Conservation (phyloP, 371 early-diverging fungal genomes). For the Umbelopsis sp. region DNA sequence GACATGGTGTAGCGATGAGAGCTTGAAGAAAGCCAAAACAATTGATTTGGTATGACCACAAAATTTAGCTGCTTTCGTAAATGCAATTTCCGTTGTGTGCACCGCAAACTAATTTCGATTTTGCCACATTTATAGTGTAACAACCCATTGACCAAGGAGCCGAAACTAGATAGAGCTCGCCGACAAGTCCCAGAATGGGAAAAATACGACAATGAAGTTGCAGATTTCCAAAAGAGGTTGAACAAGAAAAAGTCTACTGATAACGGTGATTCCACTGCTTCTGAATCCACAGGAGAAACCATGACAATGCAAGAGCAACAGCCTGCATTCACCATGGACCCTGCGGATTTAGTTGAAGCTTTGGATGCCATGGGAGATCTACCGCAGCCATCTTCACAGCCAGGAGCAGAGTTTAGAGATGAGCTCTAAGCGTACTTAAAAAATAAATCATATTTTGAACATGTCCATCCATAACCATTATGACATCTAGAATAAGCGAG, state of each 20-base stretch:
- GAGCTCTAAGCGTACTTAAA: neutral
- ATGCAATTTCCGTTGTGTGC: too few species aligned
- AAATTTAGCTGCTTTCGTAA: neutral
- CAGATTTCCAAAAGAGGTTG: conserved; percentile 40
- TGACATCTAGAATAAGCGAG: neutral
- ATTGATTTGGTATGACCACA: conserved; percentile 87
- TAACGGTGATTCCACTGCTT: neutral
- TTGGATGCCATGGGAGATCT: neutral
- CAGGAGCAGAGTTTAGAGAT: neutral
- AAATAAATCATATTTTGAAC: neutral
- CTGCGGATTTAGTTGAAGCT: neutral
- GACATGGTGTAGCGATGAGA: conserved; percentile 94
- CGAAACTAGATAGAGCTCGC: conserved; percentile 91
- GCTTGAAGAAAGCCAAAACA: conserved; percentile 85
- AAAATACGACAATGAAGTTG: conserved; percentile 68
- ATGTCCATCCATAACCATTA: neutral
- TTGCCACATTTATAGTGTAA: conserved; percentile 72
- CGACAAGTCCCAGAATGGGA: conserved; percentile 95
- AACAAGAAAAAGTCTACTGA: neutral
- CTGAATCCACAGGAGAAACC: neutral
- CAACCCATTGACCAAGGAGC: conserved; percentile 96
- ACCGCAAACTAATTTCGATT: neutral
- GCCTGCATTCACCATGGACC: neutral
- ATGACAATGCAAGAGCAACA: neutral
- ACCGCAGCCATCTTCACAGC: neutral